Evolutionary conservation across 2,329 filamentous ascomycete species (phyloP).

Genomic region (Microascus cirrosus): DNA sequence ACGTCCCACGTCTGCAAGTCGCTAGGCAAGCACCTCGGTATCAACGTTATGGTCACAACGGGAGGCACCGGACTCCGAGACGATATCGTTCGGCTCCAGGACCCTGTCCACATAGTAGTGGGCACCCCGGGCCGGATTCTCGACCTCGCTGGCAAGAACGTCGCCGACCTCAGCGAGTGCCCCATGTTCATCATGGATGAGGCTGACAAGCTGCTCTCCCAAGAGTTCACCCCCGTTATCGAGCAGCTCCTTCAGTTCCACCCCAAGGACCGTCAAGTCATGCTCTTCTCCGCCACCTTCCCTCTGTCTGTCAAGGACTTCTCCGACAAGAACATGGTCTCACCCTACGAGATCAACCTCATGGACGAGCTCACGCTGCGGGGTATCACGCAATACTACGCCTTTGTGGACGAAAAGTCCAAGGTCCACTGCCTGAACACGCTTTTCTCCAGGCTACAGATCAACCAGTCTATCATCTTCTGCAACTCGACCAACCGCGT

Average conservation of each 20-base stretch:
- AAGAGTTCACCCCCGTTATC: conserved; percentile 94
- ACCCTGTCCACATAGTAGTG: conserved; percentile 93
- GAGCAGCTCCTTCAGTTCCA: conserved; percentile 93
- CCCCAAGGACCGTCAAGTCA: conserved; percentile 94
- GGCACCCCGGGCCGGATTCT: conserved; percentile 94
- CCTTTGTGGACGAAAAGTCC: conserved; percentile 97
- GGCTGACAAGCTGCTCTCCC: conserved; percentile 92
- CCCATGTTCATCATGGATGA: conserved; percentile 99
- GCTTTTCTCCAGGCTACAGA: conserved; percentile 96
- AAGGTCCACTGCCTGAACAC: conserved; percentile 99
- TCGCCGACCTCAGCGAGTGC: conserved; percentile 91
- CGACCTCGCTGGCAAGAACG: conserved; percentile 90
- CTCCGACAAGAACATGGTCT: conserved; percentile 94
- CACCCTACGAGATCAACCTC: conserved; percentile 96
- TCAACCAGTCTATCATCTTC: conserved; percentile 99
- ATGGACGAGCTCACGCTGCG: conserved; percentile 98
- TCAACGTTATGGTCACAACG: conserved; percentile 99
- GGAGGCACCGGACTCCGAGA: conserved; percentile 91
- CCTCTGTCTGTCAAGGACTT: conserved; percentile 95
- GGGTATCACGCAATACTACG: conserved; percentile 98
- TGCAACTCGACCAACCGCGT: conserved; percentile 99
- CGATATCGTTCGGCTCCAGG: conserved; percentile 89
- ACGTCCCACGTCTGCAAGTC: conserved; percentile 99
- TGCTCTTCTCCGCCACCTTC: conserved; percentile 98
- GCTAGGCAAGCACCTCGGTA: conserved; percentile 87